Evolutionary conservation across 1,284 basidiomycete genomes (phyloP).

Genomic region (Abortiporus biennis): DNA sequence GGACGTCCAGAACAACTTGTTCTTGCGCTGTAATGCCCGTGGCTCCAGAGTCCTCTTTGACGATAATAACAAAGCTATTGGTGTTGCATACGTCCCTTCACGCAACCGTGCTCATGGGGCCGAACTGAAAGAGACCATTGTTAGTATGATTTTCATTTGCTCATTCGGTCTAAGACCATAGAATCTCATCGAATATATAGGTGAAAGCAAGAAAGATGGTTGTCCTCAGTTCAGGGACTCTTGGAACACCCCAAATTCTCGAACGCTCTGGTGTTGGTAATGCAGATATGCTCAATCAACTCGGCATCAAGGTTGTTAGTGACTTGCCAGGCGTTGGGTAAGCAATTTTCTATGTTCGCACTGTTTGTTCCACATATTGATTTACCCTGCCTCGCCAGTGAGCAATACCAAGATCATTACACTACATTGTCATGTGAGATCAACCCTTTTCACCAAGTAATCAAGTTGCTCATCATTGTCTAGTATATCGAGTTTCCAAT

Average conservation of each 20-base stretch:
- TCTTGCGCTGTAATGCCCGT: constrained; percentile 54
- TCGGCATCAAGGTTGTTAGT: constrained; percentile 56
- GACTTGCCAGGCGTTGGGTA: constrained; percentile 69
- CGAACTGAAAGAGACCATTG: constrained; percentile 53
- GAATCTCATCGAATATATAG: constrained; percentile 10
- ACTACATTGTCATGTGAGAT: constrained; percentile 55
- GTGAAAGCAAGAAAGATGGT: constrained; percentile 57
- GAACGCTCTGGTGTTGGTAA: constrained; percentile 67
- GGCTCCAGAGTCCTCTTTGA: constrained; percentile 70
- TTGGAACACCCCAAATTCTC: constrained; percentile 66
- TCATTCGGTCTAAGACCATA: not conserved
- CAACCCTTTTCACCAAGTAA: not conserved
- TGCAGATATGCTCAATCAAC: constrained; percentile 44
- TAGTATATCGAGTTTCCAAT: constrained; percentile 64
- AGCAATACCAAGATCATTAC: constrained; percentile 72
- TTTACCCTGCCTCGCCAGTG: constrained; percentile 29
- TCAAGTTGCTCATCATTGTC: constrained; percentile 2
- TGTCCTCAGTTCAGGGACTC: constrained; percentile 58
- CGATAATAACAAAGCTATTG: constrained; percentile 62
- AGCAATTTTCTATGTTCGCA: constrained; percentile 17
- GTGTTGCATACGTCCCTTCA: constrained; percentile 62
- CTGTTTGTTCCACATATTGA: not conserved
- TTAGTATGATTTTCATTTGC: constrained; percentile 15
- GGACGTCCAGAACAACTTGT: constrained; percentile 60
- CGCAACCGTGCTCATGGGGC: constrained; percentile 52